Evolutionary conservation across 306 rosid genomes (phyloP).

Genomic region (Prunus persica): Prunus_persica_NCBIv2 NC_034014.1:22772501-22773000

Average conservation of each 20-base stretch:
- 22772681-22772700: neutral
- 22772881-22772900: neutral
- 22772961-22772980: neutral
- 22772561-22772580: neutral
- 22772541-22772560: neutral
- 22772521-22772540: neutral
- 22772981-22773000: neutral
- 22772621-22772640: too few relatives aligned
- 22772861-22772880: neutral
- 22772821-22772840: neutral
- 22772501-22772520: too few relatives aligned
- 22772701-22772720: neutral
- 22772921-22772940: neutral
- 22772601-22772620: neutral
- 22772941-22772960: constrained; percentile 12
- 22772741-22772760: neutral
- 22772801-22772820: neutral
- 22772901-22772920: constrained; percentile 18
- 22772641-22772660: too few relatives aligned
- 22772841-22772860: constrained; percentile 6
- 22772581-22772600: neutral
- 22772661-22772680: too few relatives aligned
- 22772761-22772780: neutral
- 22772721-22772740: neutral
- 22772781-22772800: neutral